Conservation (phyloP, 495 filamentous ascomycete genomes). For the Neurospora terricola region DNA sequence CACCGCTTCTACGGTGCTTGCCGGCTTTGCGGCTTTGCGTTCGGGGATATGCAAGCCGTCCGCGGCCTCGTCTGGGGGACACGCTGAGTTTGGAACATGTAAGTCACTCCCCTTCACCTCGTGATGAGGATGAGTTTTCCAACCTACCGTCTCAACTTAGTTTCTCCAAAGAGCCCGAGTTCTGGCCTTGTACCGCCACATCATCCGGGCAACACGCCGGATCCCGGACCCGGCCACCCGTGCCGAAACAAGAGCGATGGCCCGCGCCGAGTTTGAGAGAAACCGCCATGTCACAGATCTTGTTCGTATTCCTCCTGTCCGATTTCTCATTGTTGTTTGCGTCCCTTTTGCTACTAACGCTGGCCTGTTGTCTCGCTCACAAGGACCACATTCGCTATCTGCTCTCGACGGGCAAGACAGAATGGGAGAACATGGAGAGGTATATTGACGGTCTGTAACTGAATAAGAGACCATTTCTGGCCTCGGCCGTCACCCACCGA, state of each 20-base stretch:
- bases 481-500: neutral
- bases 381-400: conserved; percentile 46
- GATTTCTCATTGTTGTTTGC: neutral
- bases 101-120: conserved; percentile 7
- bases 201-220: conserved; percentile 39
- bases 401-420: conserved; percentile 47
- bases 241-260: conserved; percentile 60
- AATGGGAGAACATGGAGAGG: conserved; percentile 50
- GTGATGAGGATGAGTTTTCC: conserved; percentile 2
- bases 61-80: conserved; percentile 24
- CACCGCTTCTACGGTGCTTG: neutral
- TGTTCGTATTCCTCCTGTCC: conserved; percentile 29
- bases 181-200: conserved; percentile 47
- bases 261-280: conserved; percentile 66
- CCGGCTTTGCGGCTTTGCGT: conserved; percentile 13
- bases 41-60: conserved; percentile 33
- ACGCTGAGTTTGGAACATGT: conserved; percentile 44
- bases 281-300: conserved; percentile 61
- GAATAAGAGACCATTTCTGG: neutral
- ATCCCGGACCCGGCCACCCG: conserved; percentile 44
- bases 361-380: neutral
- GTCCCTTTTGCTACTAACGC: conserved; percentile 5
- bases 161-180: conserved; percentile 49
- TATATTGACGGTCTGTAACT: conserved; percentile 44
- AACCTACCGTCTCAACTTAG: conserved; percentile 22